Evolutionary conservation across 306 rosid species (phyloP).

Genomic region (Fragaria ananassa): DNA sequence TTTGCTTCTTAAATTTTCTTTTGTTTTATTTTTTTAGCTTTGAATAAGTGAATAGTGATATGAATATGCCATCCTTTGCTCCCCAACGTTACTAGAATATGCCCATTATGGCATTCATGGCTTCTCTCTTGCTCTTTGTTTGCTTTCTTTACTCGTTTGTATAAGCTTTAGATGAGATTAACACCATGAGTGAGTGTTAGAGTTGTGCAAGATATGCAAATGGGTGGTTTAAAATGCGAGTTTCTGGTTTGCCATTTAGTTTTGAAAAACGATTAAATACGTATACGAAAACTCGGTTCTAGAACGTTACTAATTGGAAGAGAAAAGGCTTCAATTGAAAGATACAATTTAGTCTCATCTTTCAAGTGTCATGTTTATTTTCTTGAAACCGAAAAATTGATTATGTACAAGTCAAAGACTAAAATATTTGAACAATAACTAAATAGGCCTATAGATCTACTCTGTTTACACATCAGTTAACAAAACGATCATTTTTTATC

Average conservation of each 20-base stretch:
- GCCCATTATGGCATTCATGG: not conserved
- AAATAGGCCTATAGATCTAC: not conserved
- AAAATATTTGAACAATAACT: too few relatives aligned
- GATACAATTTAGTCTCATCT: too few relatives aligned
- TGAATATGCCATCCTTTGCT: slow-evolving; percentile 32
- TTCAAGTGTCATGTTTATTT: too few relatives aligned
- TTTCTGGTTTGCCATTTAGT: not conserved
- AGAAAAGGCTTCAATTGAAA: too few relatives aligned
- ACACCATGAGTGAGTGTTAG: not conserved
- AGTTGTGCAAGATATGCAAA: not conserved
- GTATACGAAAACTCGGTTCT: not conserved
- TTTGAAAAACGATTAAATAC: too few relatives aligned
- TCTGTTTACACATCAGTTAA: not conserved
- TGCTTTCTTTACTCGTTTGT: not conserved
- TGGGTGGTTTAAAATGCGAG: not conserved
- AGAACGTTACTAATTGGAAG: not conserved
- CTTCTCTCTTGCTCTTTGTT: not conserved
- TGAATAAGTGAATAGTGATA: not conserved
- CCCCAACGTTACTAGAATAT: slow-evolving; percentile 29
- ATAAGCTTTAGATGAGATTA: not conserved
- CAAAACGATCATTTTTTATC: not conserved
- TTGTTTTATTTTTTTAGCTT: not conserved
- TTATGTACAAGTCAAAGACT: not conserved
- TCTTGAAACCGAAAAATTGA: too few relatives aligned
- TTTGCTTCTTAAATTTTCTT: slow-evolving; percentile 4